Base-by-base conservation (phyloP, 1,284 basidiomycete species). In the Sanghuangporus sanghuang region DNA sequence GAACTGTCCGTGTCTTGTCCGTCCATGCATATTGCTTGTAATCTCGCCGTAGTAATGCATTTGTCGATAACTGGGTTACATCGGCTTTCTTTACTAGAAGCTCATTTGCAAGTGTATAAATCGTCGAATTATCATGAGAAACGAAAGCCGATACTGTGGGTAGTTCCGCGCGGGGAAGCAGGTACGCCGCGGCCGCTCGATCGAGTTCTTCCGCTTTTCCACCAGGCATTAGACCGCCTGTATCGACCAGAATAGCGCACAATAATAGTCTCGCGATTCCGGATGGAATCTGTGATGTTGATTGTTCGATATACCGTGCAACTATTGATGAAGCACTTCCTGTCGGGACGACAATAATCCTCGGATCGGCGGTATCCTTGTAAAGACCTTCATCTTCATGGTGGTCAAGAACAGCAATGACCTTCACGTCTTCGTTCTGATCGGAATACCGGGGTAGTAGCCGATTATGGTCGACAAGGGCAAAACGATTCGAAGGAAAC, bases 371-470 rank as follows among this genome's bases (percentile, higher is more conserved):
- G 3, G 78, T 77, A 62, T 82, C 81, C 5, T 72, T 72, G 72
- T 96, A 85, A 2, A 81, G 76, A 0, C 82, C 81, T 68, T 96
- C 95, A 75, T 98, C 95, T 49, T 84, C 87, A 73, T 99, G 96
- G 73, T 99, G 96, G 73, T 99, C 96, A n/a, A 99, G 77, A 59
- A 98, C 80, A 2, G 90, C 87, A 1, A 85, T 79, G 4, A 98
- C 93, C 8, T 75, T 74, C 1, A 78, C 74, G 27, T 74, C 72
- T 6, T 79, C 73, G 49, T 79, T 75, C 35, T 75, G 72, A 7
- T 68, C 61, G 1, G 76, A 70, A 71, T 89, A 90, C 3, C 71
- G 70, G 0, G 82, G 71, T n/a, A 80, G 77, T 14, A 96, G 80
- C 9, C 79, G 79, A 71, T 97, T 97, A 74, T 98, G 95, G 74